Evolutionary conservation across 2,329 filamentous ascomycete species (phyloP).

Genomic region (Clarireedia monteithiana): DNA sequence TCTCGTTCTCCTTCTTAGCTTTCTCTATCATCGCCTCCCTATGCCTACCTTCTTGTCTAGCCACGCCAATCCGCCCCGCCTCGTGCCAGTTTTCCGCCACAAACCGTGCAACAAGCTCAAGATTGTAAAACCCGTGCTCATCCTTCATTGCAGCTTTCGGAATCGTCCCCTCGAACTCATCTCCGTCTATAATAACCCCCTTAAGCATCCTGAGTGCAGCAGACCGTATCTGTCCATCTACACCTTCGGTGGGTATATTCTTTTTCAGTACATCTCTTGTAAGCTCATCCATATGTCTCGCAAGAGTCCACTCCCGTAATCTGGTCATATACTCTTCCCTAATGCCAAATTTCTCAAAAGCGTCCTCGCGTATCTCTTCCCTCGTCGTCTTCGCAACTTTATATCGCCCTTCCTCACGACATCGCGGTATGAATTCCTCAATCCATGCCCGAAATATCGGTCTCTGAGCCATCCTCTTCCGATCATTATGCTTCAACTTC

Average conservation of each 20-base stretch:
- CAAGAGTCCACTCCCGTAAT: slow-evolving; percentile 34
- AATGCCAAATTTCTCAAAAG: slow-evolving; percentile 43
- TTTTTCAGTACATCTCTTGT: slow-evolving; percentile 39
- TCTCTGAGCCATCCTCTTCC: slow-evolving; percentile 46
- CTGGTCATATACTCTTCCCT: slow-evolving; percentile 37
- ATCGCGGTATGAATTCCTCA: slow-evolving; percentile 52
- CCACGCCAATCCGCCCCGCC: slow-evolving; percentile 32
- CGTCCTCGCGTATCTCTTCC: slow-evolving; percentile 42
- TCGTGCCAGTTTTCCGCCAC: slow-evolving; percentile 33
- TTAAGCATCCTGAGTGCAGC: slow-evolving; percentile 37
- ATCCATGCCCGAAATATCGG: slow-evolving; percentile 53
- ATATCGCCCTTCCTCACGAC: slow-evolving; percentile 35
- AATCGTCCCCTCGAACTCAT: slow-evolving; percentile 33
- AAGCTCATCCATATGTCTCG: slow-evolving; percentile 36
- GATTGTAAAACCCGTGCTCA: slow-evolving; percentile 36
- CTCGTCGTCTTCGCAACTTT: slow-evolving; percentile 28
- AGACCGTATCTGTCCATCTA: slow-evolving; percentile 7
- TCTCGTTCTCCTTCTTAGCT: background rate
- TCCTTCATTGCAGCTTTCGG: slow-evolving; percentile 27
- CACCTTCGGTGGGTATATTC: slow-evolving; percentile 25
- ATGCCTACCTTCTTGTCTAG: slow-evolving; percentile 18
- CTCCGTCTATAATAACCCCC: slow-evolving; percentile 41
- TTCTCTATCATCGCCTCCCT: slow-evolving; percentile 16
- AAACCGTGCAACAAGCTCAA: slow-evolving; percentile 36
- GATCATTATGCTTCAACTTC: slow-evolving; percentile 46